phyloP scores from a whole-genome alignment of 2,329 filamentous ascomycete species.

The Botryotinia narcissicola region DNA sequence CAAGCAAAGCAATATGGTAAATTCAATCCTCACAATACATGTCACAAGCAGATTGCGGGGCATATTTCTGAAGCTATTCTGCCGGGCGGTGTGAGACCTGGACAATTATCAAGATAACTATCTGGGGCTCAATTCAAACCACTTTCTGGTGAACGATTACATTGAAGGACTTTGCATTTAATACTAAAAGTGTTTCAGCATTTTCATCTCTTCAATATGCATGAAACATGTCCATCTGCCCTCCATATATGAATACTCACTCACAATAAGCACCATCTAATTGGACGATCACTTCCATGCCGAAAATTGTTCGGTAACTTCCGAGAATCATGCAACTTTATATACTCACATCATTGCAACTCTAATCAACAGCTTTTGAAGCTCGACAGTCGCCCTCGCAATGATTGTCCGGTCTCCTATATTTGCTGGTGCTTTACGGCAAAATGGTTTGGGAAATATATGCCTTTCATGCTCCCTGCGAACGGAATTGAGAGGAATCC shows the following conservation, averaged over 20 bases:
- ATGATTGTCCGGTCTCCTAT: conserved; percentile 21
- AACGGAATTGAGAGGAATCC: conserved; percentile 15
- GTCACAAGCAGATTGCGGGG: neutral
- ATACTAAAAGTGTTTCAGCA: neutral
- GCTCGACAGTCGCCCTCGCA: conserved; percentile 15
- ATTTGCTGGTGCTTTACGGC: neutral
- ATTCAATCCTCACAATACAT: neutral
- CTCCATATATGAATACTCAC: neutral
- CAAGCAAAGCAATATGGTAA: neutral
- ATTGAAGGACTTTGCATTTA: neutral
- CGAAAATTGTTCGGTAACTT: conserved; percentile 15
- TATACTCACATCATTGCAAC: neutral
- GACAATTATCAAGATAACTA: neutral
- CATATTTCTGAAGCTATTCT: conserved; percentile 9
- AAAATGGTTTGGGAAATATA: conserved; percentile 13
- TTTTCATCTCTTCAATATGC: neutral
- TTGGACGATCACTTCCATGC: conserved; percentile 12
- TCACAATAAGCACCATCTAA: conserved; percentile 8
- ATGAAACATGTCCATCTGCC: no score
- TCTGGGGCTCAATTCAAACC: neutral
- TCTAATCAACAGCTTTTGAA: conserved; percentile 9
- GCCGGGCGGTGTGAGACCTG: conserved; percentile 1
- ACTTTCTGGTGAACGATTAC: neutral
- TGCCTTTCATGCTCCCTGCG: conserved; percentile 19
- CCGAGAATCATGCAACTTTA: conserved; percentile 12